Evolutionary conservation across 768 basidiomycete species (phyloP).

Genomic region (Leccinum broughii): DNA sequence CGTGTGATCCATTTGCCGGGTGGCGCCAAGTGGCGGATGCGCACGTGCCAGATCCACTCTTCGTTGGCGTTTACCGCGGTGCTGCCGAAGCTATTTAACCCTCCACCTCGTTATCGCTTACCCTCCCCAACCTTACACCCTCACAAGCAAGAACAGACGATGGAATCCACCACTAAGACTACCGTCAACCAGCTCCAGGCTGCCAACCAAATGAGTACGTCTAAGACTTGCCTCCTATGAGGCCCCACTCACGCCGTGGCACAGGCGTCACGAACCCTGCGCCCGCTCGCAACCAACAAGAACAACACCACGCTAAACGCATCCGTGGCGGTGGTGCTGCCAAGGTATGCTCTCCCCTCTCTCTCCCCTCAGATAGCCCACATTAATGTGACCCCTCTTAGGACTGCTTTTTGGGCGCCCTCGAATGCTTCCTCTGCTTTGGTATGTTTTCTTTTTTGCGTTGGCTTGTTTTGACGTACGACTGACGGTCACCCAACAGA

Average conservation of each 20-base stretch:
- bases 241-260: background rate
- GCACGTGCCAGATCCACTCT: conserved; percentile 15
- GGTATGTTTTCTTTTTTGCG: conserved; percentile 42
- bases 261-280: conserved; percentile 50
- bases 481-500: conserved; percentile 38
- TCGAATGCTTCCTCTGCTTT: conserved; percentile 74
- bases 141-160: conserved; percentile 30
- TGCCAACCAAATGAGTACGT: conserved; percentile 64
- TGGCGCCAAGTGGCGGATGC: conserved; percentile 3
- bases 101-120: background rate
- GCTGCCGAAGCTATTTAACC: conserved; percentile 19
- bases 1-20: background rate
- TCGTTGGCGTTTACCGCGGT: background rate
- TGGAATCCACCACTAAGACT: conserved; percentile 33
- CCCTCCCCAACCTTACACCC: conserved; percentile 9
- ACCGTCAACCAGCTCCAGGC: conserved; percentile 59
- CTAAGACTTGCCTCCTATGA: background rate
- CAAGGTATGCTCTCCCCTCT: conserved; percentile 43
- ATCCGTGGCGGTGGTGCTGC: conserved; percentile 72
- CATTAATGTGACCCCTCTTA: conserved; percentile 22
- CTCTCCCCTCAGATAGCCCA: background rate
- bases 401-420: conserved; percentile 65
- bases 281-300: conserved; percentile 41
- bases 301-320: conserved; percentile 49
- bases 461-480: background rate